Evolutionary conservation across 108 stramenopile genomes (phyloP).

Genomic region (Epithemia pelagica): DNA sequence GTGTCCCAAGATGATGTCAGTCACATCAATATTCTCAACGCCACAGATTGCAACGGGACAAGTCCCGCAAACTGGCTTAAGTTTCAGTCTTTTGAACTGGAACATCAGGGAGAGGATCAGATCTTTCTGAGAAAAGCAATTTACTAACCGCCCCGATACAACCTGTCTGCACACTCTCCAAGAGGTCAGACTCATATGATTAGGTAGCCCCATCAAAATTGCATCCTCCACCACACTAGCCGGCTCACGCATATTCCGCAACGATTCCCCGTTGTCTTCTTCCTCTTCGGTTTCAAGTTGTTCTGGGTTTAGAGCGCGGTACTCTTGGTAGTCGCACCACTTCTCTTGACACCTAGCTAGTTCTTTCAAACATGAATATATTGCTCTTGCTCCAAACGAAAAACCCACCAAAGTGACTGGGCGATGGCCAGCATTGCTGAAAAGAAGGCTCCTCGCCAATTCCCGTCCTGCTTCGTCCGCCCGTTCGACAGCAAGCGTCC

Average conservation of each 20-base stretch:
- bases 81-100: conserved; percentile 74
- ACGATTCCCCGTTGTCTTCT: conserved; percentile 24
- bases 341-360: conserved; percentile 74
- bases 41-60: conserved; percentile 58
- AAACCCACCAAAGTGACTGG: conserved; percentile 93
- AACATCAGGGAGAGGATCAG: conserved; percentile 88
- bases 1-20: conserved; percentile 61
- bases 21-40: conserved; percentile 76
- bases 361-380: conserved; percentile 90
- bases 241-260: conserved; percentile 63
- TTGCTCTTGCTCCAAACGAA: conserved; percentile 91
- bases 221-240: conserved; percentile 89
- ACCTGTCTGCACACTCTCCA: conserved; percentile 82
- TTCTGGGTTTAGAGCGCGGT: conserved; percentile 13
- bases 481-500: conserved; percentile 85
- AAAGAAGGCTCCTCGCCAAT: conserved; percentile 80
- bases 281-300: conserved; percentile 5
- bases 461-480: conserved; percentile 87
- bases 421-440: conserved; percentile 75
- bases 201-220: conserved; percentile 78
- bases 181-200: conserved; percentile 65
- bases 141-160: conserved; percentile 89
- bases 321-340: conserved; percentile 61
- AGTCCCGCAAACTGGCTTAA: conserved; percentile 75
- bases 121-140: conserved; percentile 87